A percentile compares a stretch with the other conserved stretches of the same genome.
phyloP scores from a whole-genome alignment of 768 basidiomycete genomes.

The Agaricus sinodeliciosus region DNA sequence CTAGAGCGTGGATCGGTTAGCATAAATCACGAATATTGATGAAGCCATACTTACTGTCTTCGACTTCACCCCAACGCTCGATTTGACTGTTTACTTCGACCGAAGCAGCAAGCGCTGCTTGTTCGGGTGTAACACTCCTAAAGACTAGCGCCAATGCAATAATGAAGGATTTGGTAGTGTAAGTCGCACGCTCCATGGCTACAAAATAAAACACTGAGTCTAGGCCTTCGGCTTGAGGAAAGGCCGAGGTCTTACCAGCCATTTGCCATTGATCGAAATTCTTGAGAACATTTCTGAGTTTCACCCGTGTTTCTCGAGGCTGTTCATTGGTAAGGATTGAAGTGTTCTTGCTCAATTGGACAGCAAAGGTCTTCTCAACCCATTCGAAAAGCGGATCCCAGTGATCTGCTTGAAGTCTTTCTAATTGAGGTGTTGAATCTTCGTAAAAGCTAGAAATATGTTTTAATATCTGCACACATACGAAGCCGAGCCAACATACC shows the following conservation, averaged over 20 bases:
- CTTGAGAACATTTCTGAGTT: constrained; percentile 50
- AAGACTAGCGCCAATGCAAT: constrained; percentile 81
- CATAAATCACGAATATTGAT: neutral
- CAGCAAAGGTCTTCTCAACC: constrained; percentile 58
- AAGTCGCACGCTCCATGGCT: constrained; percentile 91
- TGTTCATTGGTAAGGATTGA: constrained; percentile 71
- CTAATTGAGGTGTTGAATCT: constrained; percentile 60
- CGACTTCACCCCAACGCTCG: constrained; percentile 98
- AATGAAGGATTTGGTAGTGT: constrained; percentile 86
- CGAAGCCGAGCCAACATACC: constrained; percentile 35
- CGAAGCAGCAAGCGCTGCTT: constrained; percentile 78
- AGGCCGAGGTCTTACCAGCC: constrained; percentile 55
- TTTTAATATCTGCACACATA: neutral
- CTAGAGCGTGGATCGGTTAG: constrained; percentile 33
- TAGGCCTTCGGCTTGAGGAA: neutral
- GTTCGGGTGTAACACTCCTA: constrained; percentile 69
- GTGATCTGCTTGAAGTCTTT: constrained; percentile 68
- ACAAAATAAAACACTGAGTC: constrained; percentile 6
- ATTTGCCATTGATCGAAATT: constrained; percentile 79
- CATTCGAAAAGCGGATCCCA: constrained; percentile 89
- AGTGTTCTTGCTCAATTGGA: constrained; percentile 63
- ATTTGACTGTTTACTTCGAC: constrained; percentile 97
- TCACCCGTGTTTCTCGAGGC: constrained; percentile 56
- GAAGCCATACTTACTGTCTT: constrained; percentile 76
- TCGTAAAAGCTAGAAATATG: constrained; percentile 72